Base-by-base conservation (phyloP, 2,329 filamentous ascomycete species). In the Phoma sp. region DNA sequence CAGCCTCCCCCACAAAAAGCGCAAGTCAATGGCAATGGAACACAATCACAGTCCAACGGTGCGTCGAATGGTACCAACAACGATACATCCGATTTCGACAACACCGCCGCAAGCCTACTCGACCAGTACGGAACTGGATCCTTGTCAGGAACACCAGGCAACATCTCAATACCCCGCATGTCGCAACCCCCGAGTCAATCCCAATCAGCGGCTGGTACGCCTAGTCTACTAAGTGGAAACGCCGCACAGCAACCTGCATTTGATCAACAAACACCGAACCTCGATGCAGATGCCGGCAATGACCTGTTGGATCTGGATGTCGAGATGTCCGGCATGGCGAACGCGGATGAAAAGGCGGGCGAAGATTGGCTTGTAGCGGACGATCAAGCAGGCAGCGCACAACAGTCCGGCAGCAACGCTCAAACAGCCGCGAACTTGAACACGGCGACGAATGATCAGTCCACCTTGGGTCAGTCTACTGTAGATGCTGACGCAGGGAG, bases 81-180 rank as follows among this genome's bases (percentile, higher is more conserved):
- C 24, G 71, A 75, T 8, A 63, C 61, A 8, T 64, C 71, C 44
- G 74, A 75, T 40, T 63, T 62, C 7, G 71, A 76, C 25, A 74
- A 76, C 49, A 71, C 70, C 9, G 86, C 84, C 15, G 84, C 85
- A 21, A 85, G 83, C 51, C 76, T 88, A n/a, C 78, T 90, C 6
- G 87, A 90, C 61, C 85, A 89, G 73, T 89, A 88, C 78, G 85
- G 88, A 58, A 83, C 83, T 15, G 86, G 82, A 24, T 81, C 85
- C 46, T 85, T 82, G 79, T 35, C 83, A 76, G 51, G 85, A 2
- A 89, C 87, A 6, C 86, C 87, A 0, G 75, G 79, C 22, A 85
- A 80, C 70, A 81, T 86, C 66, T 82, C 84, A 1, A 84, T 86
- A 1, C 86, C 86, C 9, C 85, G 62, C 19, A 51, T 75, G 37